These are phyloP conservation scores for Hirschioporus abietinus DNA, from an alignment of 768 basidiomycete genomes.

Conservation along the genomic window DNA sequence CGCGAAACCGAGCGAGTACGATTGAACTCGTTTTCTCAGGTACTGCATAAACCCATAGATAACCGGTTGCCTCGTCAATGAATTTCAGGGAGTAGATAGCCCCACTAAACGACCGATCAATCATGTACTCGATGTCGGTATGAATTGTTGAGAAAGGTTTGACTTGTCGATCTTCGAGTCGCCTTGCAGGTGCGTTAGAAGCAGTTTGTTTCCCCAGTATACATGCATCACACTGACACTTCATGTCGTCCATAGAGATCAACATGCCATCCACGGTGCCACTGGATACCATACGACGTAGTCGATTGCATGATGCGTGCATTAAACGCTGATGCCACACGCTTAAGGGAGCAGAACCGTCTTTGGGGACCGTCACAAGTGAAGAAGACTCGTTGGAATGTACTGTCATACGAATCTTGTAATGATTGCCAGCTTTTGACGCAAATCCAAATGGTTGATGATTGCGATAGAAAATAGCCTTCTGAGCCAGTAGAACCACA, in stretches of 20 bases:
- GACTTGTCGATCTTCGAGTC: background rate
- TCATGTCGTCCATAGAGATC: background rate
- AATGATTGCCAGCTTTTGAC: slow-evolving; percentile 11
- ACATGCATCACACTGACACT: background rate
- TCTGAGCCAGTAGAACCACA: slow-evolving; percentile 14
- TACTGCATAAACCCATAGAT: slow-evolving; percentile 2
- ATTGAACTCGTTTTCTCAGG: background rate
- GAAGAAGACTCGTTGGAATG: slow-evolving; percentile 13
- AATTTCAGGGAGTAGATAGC: background rate
- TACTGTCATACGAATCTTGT: slow-evolving; percentile 16
- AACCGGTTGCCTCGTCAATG: background rate
- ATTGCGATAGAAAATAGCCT: background rate
- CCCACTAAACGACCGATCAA: background rate
- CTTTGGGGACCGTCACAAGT: slow-evolving; percentile 7
- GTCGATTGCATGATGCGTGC: background rate
- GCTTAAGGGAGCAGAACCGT: background rate
- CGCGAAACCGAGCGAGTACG: background rate
- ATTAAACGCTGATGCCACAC: background rate
- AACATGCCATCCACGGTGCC: background rate
- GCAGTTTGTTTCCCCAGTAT: slow-evolving; percentile 1
- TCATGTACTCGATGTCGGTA: background rate
- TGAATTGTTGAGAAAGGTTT: background rate
- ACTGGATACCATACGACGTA: background rate
- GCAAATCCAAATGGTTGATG: background rate
- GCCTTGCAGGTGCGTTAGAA: background rate